These are phyloP conservation scores for Cyclostephanos tholiformis DNA, from an alignment of 108 stramenopile species.

Conservation along the genomic window DNA sequence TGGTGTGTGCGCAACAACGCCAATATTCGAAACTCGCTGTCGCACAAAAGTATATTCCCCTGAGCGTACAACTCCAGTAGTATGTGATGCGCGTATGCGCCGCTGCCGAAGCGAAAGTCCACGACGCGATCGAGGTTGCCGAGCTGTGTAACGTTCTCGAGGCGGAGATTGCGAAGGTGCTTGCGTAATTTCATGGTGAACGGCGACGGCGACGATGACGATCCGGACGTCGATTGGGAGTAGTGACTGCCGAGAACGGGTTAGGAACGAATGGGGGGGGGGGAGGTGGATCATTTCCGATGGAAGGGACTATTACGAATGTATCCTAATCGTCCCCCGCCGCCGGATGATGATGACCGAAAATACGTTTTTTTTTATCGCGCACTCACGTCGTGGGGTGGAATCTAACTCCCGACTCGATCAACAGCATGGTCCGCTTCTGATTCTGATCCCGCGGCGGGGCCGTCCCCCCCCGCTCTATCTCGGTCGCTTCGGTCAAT, in stretches of 20 bases:
- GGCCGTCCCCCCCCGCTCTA: not conserved
- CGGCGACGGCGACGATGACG: slow-evolving; percentile 75
- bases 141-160: slow-evolving; percentile 91
- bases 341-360: not conserved
- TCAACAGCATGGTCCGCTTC: slow-evolving; percentile 64
- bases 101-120: slow-evolving; percentile 89
- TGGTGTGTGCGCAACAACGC: slow-evolving; percentile 91
- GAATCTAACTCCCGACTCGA: slow-evolving; percentile 96
- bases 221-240: slow-evolving; percentile 28
- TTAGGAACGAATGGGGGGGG: not conserved
- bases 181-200: slow-evolving; percentile 97
- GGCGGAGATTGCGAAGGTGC: slow-evolving; percentile 87
- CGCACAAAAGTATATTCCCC: slow-evolving; percentile 93
- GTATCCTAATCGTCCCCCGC: too few species aligned
- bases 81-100: slow-evolving; percentile 77
- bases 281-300: too few species aligned
- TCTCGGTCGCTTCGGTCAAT: slow-evolving; percentile 7
- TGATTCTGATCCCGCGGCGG: not conserved
- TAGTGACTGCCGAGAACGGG: slow-evolving; percentile 21
- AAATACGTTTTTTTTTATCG: slow-evolving; percentile 21
- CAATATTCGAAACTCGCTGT: slow-evolving; percentile 81
- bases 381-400: slow-evolving; percentile 73
- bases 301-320: too few species aligned
- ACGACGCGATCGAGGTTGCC: slow-evolving; percentile 95
- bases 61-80: slow-evolving; percentile 93